These are phyloP conservation scores for Fusarium secorum DNA, from an alignment of 2,329 filamentous ascomycete genomes.

Conservation along the genomic window DNA sequence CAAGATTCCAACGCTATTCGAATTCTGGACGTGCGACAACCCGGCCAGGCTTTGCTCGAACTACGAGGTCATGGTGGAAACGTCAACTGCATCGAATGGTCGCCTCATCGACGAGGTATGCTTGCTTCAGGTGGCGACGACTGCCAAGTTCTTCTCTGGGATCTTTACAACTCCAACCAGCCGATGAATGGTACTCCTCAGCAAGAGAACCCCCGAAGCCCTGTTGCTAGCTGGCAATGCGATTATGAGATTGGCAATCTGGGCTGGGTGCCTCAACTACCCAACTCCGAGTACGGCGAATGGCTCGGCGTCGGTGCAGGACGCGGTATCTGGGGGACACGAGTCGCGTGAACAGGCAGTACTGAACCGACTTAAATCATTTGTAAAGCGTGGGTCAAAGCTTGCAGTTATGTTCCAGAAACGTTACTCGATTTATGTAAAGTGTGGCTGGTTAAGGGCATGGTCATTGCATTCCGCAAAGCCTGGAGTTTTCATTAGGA, in stretches of 20 bases:
- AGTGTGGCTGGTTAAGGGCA: constrained; percentile 33
- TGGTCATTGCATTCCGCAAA: constrained; percentile 41
- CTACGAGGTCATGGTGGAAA: constrained; percentile 86
- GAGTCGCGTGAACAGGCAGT: constrained; percentile 44
- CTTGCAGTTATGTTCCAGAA: constrained; percentile 7
- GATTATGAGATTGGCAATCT: constrained; percentile 88
- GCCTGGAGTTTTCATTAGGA: constrained; percentile 38
- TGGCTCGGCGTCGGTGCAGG: constrained; percentile 87
- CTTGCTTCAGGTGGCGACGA: constrained; percentile 93
- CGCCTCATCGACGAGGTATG: constrained; percentile 82
- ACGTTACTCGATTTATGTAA: constrained; percentile 36
- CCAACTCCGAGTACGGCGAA: constrained; percentile 75
- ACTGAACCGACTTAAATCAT: constrained; percentile 29
- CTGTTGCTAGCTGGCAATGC: constrained; percentile 81
- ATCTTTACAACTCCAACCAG: constrained; percentile 73
- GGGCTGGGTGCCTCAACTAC: constrained; percentile 79
- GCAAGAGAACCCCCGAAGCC: constrained; percentile 68
- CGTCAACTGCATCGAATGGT: constrained; percentile 97
- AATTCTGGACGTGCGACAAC: constrained; percentile 94
- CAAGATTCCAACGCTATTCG: constrained; percentile 91
- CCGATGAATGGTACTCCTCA: constrained; percentile 59
- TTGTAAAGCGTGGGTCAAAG: constrained; percentile 10
- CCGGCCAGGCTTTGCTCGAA: constrained; percentile 92
- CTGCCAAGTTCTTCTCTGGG: constrained; percentile 91
- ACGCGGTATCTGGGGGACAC: constrained; percentile 81